Base-by-base conservation (phyloP, 768 basidiomycete species). In the Rhizopogon rudus region DNA sequence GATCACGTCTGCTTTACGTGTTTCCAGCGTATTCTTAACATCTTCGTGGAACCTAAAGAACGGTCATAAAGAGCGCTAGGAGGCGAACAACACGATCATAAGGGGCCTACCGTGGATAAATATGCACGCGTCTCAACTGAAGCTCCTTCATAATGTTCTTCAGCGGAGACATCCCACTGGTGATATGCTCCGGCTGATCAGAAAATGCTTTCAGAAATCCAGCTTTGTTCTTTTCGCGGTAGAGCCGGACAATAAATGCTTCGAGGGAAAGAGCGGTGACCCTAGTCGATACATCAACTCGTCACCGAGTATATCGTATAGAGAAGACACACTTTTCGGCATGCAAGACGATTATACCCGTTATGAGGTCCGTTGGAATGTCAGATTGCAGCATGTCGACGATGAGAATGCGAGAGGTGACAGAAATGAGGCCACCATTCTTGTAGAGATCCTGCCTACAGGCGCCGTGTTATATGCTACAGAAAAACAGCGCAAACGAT, bases 201-300 rank as follows among this genome's bases (percentile, higher is more conserved):
- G 93, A 92, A 66, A 99, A 97, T 0, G 93, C 97, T 70, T 99
- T 98, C 60, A 98, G 75, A 69, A 98, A 99, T 1, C 96, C 96
- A 2, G 76, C 77, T 67, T 80, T 82, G 73, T 98, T 99, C 73
- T 87, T 84, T 70, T 97, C 87, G 41, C 96, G 82, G 66, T 88
- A 98, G 2, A 97, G 74, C 3, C 95, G 84, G 48, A 94, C 87
- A 39, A 98, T 91, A 73, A 98, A 99, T 0, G 94, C 92, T 66
- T 98, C 96, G 45, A 87, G 75, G 25, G 86, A 89, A 1, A 93
- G 78, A 2, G 91, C 81, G 0, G 89, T 91, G 10, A 96, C 89
- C 67, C 95, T 94, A 63, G 4, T 28, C 28, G n/a, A 12, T 48
- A 9, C 28, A 54, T 20, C 49, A 51, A 44, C 51, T 40, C 6